phyloP scores from a whole-genome alignment of 805 yeast species.

The Wickerhamomyces pijperi region DNA sequence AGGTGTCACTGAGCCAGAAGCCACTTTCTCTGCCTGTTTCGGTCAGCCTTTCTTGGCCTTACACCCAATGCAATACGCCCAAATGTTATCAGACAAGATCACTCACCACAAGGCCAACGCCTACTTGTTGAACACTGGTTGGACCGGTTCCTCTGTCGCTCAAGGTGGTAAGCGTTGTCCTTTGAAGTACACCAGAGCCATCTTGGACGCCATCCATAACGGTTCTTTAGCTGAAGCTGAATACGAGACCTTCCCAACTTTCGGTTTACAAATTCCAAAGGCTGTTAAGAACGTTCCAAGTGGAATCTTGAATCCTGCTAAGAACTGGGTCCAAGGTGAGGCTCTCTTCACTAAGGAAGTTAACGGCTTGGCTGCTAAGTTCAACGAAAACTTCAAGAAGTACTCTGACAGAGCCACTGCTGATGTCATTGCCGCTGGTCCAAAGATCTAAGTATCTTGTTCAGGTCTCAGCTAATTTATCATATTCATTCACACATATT shows the following conservation, averaged over 20 bases:
- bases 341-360: slow-evolving; percentile 45
- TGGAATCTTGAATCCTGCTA: slow-evolving; percentile 78
- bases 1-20: slow-evolving; percentile 97
- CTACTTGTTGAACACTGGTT: slow-evolving; percentile 95
- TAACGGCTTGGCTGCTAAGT: slow-evolving; percentile 58
- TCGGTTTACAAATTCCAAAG: slow-evolving; percentile 82
- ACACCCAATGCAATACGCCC: slow-evolving; percentile 97
- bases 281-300: slow-evolving; percentile 65
- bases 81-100: slow-evolving; percentile 91
- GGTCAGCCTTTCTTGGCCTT: slow-evolving; percentile 98
- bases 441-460: slow-evolving; percentile 33
- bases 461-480: too few relatives aligned
- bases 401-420: slow-evolving; percentile 73
- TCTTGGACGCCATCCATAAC: slow-evolving; percentile 86
- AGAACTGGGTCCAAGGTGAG: slow-evolving; percentile 59
- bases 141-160: slow-evolving; percentile 92
- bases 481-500: too few relatives aligned
- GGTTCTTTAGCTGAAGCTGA: slow-evolving; percentile 75
- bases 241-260: slow-evolving; percentile 76
- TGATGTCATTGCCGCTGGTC: slow-evolving; percentile 93
- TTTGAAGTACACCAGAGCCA: slow-evolving; percentile 93
- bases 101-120: slow-evolving; percentile 81
- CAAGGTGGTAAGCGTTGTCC: slow-evolving; percentile 97
- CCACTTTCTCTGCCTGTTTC: slow-evolving; percentile 96
- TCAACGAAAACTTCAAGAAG: slow-evolving; percentile 77